Base-by-base conservation (phyloP, 352 stramenopile species). In the Globisporangium parvum region DNA sequence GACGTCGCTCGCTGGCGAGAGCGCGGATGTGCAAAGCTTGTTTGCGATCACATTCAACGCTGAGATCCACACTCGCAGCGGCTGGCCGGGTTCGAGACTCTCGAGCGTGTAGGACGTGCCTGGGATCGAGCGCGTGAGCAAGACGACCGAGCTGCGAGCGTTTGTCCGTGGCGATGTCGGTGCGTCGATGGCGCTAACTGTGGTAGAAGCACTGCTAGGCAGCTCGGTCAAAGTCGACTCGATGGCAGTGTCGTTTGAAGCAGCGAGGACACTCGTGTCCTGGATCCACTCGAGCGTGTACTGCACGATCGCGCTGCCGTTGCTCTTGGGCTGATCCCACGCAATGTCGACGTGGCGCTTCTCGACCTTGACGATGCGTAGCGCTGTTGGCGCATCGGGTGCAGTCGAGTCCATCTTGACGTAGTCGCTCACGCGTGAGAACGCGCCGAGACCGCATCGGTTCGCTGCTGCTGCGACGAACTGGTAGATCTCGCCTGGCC, bases 401-500 rank as follows among this genome's bases (percentile, higher is more conserved):
- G 67, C 79, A 17, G 63, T 84, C 21, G 72, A 75, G 46, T 83
- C 65, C 73, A 87, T 91, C 46, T 85, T 85, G 49, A 89, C 62
- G 33, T 88, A 91, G 56, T 88, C 78, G 18, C 73, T 87, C 44
- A 80, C 57, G 2, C 64, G 65, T n/a, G 75, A 88, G 54, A 87
- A 89, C 26, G 74, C 69, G 4, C 66, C 78, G 0, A 84, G 20
- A 5, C 78, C 81, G 39, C 81, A 89, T 1, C 77, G 73, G 52
- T 91, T 91, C 39, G 81, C 73, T 24, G 77, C 76, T 12, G 78
- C 81, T 18, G 82, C 72, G 18, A 78, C 67, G 48, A 91, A 91
- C 50, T 89, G 78, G 47, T 91, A 91, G 18, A 91, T 75, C 47
- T 87, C 78, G 2, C 81, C 81, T 15, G 81, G 57, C 69, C 77